Conservation (phyloP, 2,329 filamentous ascomycete genomes). For the Colletotrichum orbiculare region DNA sequence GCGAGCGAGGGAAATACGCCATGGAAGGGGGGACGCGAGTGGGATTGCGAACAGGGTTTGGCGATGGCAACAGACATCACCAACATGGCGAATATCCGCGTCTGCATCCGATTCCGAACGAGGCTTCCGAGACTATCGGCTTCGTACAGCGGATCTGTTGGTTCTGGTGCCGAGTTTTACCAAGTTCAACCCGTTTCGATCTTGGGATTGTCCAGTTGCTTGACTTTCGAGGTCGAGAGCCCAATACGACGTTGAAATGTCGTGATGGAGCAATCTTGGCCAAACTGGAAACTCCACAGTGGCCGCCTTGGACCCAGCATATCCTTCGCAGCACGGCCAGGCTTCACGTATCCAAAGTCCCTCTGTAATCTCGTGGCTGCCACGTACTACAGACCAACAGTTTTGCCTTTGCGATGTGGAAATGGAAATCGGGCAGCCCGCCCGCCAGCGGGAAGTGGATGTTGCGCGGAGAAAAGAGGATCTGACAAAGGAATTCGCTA, state of each 20-base stretch:
- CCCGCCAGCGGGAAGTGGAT: neutral
- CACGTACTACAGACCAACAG: accelerated
- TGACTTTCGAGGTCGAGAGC: too few relatives aligned
- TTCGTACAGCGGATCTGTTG: neutral
- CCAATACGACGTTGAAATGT: too few relatives aligned
- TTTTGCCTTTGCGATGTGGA: neutral
- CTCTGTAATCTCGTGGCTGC: too few relatives aligned
- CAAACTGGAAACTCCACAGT: too few relatives aligned
- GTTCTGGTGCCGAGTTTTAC: neutral
- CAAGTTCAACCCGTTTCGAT: too few relatives aligned
- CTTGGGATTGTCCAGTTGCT: too few relatives aligned
- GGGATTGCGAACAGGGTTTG: constrained; percentile 13
- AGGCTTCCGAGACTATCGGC: neutral
- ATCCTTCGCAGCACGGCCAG: too few relatives aligned
- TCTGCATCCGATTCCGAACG: neutral
- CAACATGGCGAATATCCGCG: constrained; percentile 21
- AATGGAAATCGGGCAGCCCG: neutral
- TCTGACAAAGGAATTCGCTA: neutral
- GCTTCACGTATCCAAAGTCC: too few relatives aligned
- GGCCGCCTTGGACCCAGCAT: too few relatives aligned
- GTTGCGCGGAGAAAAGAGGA: neutral
- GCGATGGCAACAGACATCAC: constrained; percentile 25
- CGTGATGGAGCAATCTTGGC: too few relatives aligned
- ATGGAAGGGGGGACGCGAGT: neutral
- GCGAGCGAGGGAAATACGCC: neutral